These are phyloP conservation scores for Aquilaria yunnanensis DNA, from an alignment of 345 rosid species.

Conservation along the genomic window DNA sequence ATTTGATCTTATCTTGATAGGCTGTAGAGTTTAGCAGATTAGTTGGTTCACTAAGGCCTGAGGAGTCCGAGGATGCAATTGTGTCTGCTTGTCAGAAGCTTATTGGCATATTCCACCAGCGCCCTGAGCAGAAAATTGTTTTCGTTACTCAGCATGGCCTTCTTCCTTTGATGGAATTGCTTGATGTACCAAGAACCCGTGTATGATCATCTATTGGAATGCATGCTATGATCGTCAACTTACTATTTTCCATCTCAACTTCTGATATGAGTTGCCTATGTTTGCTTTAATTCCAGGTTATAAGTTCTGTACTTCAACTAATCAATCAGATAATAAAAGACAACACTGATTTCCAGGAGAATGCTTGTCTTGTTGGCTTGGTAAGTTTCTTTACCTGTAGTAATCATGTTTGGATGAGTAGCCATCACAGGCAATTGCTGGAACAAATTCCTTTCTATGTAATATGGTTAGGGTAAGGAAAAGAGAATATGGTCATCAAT, in stretches of 20 bases:
- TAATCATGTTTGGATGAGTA: no score
- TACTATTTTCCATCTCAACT: not conserved
- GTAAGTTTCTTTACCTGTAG: slow-evolving; percentile 27
- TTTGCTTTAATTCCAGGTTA: slow-evolving; percentile 53
- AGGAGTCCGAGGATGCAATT: slow-evolving; percentile 87
- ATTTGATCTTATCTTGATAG: slow-evolving; percentile 36
- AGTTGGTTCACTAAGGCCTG: slow-evolving; percentile 73
- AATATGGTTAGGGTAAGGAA: no score
- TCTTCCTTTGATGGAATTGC: slow-evolving; percentile 87
- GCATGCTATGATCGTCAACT: no score
- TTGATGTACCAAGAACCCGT: slow-evolving; percentile 71
- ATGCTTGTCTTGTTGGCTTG: slow-evolving; percentile 97
- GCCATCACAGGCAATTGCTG: no score
- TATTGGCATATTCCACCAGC: slow-evolving; percentile 69
- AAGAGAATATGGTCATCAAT: no score
- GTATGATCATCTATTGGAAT: slow-evolving; percentile 36
- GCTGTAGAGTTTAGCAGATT: slow-evolving; percentile 91
- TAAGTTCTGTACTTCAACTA: slow-evolving; percentile 82
- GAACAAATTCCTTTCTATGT: no score
- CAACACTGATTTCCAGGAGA: slow-evolving; percentile 84
- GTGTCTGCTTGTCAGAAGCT: slow-evolving; percentile 84
- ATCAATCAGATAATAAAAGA: slow-evolving; percentile 80
- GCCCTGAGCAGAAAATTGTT: slow-evolving; percentile 82
- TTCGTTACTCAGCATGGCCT: slow-evolving; percentile 90
- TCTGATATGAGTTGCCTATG: slow-evolving; percentile 2